These are phyloP conservation scores for Dothistroma septosporum DNA, from an alignment of 2,329 filamentous ascomycete genomes.

Conservation along the genomic window DNA sequence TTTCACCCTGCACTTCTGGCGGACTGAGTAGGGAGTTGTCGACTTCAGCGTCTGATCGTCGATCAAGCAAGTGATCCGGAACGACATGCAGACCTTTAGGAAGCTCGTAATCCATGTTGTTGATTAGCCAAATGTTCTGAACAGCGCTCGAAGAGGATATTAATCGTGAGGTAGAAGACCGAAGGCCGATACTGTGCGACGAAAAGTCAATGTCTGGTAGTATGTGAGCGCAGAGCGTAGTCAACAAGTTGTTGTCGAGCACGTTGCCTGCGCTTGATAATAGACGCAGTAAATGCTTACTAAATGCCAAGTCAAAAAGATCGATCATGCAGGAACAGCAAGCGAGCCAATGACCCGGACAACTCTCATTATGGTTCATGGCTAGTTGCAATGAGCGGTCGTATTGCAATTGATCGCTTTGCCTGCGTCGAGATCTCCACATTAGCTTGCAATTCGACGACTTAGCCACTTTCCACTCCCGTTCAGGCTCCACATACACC, in stretches of 20 bases:
- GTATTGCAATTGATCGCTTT: neutral
- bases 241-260: neutral
- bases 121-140: neutral
- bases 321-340: neutral
- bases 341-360: neutral
- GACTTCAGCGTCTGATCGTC: slow-evolving; percentile 46
- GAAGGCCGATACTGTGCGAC: too few relatives aligned
- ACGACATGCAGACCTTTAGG: slow-evolving; percentile 44
- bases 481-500: neutral
- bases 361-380: slow-evolving; percentile 6
- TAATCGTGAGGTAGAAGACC: too few relatives aligned
- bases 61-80: slow-evolving; percentile 41
- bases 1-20: slow-evolving; percentile 40
- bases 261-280: neutral
- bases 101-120: slow-evolving; percentile 9
- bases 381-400: neutral
- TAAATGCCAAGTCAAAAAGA: neutral
- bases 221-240: neutral
- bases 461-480: neutral
- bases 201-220: too few relatives aligned
- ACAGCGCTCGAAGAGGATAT: neutral
- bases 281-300: neutral
- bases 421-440: neutral
- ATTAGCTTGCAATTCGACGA: neutral
- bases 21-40: slow-evolving; percentile 44